Evolutionary conservation across 441 rosid species (phyloP), one percentile per base, ranked within the genome.

Genomic region (Macaranga tanarius): DNA sequence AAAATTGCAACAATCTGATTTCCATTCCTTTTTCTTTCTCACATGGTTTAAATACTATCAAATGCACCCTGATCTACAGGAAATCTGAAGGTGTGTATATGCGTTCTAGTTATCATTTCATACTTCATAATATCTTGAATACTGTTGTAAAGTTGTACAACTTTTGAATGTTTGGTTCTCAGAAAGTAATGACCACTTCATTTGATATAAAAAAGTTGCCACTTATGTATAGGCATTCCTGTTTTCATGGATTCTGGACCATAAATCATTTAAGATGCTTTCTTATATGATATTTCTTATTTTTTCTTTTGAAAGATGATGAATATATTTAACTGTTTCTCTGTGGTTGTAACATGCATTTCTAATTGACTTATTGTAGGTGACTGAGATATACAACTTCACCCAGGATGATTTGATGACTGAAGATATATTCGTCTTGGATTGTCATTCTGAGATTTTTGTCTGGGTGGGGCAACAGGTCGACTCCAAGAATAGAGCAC

Each of bases 391-490:
- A 70, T 84, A 89, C 65, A 95, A 81, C 86, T 95, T 95, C 73
- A 74, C 88, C 51, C 97, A 92, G 83, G 99, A 95, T 77, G 97
- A 95, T 85, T 75, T 95, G 84, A 89, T 92, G 97, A 90, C 99
- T 3, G 99, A 95, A 83, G 98, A 93, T 75, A 88, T 91, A 76
- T 92, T 90, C 82, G 82, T 96, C 83, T 90, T 96, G 74, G 92
- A 96, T 86, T 86, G 90, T 84, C 92, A 86, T 79, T 86, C 91
- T 50, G 92, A 88, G 73, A 84, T 90, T 81, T 96, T 83, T 89
- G 92, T 93, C 67, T 96, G 99, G 99, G 93, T 92, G 51, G 99
- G 99, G 48, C 95, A 88, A 77, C 86, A 86, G 78, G 97, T 88
- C 70, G 97, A 93, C 75, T 48, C 88, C 66, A 89, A 92, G 85